Conservation (phyloP, 1,284 basidiomycete species). For the Rhodotorula sp. region DNA sequence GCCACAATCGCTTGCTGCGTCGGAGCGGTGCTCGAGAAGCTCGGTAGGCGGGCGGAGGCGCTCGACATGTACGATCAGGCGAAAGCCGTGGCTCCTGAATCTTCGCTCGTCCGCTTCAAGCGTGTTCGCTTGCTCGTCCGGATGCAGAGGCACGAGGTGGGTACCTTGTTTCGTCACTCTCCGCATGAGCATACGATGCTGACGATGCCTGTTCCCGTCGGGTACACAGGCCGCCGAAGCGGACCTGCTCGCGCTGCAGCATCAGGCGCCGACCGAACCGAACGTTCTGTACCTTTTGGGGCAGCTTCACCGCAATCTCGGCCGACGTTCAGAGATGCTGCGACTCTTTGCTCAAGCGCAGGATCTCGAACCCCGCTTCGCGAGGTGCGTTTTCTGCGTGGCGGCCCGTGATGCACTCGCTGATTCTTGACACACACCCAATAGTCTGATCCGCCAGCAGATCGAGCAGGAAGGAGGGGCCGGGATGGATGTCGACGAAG, state of each 20-base stretch:
- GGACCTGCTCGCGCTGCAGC: slow-evolving; percentile 73
- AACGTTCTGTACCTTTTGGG: slow-evolving; percentile 95
- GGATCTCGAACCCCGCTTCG: slow-evolving; percentile 60
- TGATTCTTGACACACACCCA: too few species aligned
- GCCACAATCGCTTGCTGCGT: slow-evolving; percentile 58
- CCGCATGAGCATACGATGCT: neutral
- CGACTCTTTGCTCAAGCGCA: slow-evolving; percentile 80
- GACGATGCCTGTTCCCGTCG: too few species aligned
- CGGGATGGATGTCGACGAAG: slow-evolving; percentile 27
- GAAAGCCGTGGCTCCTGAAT: slow-evolving; percentile 69
- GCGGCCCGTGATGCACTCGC: neutral
- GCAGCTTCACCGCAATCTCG: slow-evolving; percentile 71
- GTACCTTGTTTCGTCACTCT: slow-evolving; percentile 47
- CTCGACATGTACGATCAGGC: slow-evolving; percentile 75
- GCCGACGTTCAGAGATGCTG: slow-evolving; percentile 72
- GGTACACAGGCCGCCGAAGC: slow-evolving; percentile 65
- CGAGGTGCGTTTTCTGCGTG: slow-evolving; percentile 45
- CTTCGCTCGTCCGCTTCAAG: slow-evolving; percentile 84
- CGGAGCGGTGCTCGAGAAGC: slow-evolving; percentile 66
- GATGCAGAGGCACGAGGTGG: slow-evolving; percentile 73
- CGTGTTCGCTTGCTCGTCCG: slow-evolving; percentile 81
- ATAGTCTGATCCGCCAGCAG: slow-evolving; percentile 27
- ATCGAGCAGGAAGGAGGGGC: slow-evolving; percentile 6
- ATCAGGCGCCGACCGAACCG: slow-evolving; percentile 82
- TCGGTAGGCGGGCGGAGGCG: slow-evolving; percentile 68